phyloP scores from a whole-genome alignment of 495 filamentous ascomycete genomes.

The Friedmanniomyces simplex region DNA sequence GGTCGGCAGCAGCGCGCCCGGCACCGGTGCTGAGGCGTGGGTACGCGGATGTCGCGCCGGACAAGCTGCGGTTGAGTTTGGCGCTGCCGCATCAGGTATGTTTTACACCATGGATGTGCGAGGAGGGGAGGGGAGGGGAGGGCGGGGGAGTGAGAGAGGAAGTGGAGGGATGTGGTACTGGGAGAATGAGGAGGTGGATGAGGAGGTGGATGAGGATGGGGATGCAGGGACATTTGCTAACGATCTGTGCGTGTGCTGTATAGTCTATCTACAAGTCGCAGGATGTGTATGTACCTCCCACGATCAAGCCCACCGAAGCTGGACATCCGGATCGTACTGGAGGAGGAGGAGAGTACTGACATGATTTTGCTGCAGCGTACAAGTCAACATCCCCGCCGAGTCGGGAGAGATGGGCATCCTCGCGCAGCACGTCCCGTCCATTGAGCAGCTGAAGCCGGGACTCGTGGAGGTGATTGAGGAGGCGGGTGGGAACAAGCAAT shows the following conservation, averaged over 20 bases:
- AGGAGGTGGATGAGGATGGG: background rate
- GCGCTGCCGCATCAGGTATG: conserved; percentile 96
- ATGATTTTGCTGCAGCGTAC: conserved; percentile 48
- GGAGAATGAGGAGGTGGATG: background rate
- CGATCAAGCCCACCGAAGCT: too few relatives aligned
- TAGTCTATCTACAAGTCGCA: conserved; percentile 66
- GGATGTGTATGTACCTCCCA: conserved; percentile 53
- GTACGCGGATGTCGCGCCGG: conserved; percentile 88
- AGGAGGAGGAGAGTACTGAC: background rate
- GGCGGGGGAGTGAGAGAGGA: too few relatives aligned
- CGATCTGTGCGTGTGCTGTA: conserved; percentile 21
- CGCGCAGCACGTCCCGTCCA: conserved; percentile 96
- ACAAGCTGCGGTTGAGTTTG: conserved; percentile 97
- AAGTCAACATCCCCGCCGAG: conserved; percentile 98
- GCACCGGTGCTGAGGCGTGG: conserved; percentile 67
- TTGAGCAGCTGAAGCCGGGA: conserved; percentile 97
- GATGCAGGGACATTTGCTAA: conserved; percentile 1
- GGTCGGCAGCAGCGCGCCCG: conserved; percentile 57
- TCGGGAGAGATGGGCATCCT: conserved; percentile 99
- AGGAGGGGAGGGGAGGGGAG: background rate
- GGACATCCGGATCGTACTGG: too few relatives aligned
- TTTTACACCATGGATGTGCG: background rate
- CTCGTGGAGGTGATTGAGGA: conserved; percentile 94
- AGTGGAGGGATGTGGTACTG: background rate
- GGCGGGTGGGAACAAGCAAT: conserved; percentile 84